phyloP scores from a whole-genome alignment of 805 yeast genomes.

The Millerozyma miso region DNA sequence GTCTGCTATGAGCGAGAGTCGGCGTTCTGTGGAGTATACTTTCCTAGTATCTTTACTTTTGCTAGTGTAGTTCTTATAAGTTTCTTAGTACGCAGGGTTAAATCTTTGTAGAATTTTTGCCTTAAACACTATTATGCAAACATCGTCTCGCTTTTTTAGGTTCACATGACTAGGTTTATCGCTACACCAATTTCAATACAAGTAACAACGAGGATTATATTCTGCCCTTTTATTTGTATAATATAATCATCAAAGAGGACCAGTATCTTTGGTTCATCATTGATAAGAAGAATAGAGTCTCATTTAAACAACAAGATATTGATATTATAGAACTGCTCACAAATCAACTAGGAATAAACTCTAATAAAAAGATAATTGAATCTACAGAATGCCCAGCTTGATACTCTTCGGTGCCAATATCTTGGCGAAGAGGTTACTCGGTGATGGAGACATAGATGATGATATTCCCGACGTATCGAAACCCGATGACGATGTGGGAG shows the following conservation, averaged over 20 bases:
- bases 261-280: too few species aligned
- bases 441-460: constrained; percentile 18
- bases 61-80: too few species aligned
- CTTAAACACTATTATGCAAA: not conserved
- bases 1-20: not conserved
- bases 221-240: too few species aligned
- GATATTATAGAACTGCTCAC: not conserved
- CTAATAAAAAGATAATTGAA: not conserved
- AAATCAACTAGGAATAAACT: not conserved
- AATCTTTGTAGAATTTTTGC: too few species aligned
- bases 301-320: too few species aligned
- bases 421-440: constrained; percentile 30
- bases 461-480: constrained; percentile 37
- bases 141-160: not conserved
- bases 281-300: too few species aligned
- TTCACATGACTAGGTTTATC: not conserved
- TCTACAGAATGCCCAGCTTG: constrained; percentile 22
- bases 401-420: constrained; percentile 21
- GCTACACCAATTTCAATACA: not conserved
- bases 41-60: not conserved
- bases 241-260: too few species aligned
- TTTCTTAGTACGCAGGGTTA: too few species aligned
- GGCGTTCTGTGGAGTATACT: not conserved
- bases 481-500: constrained; percentile 53
- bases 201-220: not conserved